Base-by-base conservation (phyloP, 169 alveolate genomes). In the Plasmodium ovale region DNA sequence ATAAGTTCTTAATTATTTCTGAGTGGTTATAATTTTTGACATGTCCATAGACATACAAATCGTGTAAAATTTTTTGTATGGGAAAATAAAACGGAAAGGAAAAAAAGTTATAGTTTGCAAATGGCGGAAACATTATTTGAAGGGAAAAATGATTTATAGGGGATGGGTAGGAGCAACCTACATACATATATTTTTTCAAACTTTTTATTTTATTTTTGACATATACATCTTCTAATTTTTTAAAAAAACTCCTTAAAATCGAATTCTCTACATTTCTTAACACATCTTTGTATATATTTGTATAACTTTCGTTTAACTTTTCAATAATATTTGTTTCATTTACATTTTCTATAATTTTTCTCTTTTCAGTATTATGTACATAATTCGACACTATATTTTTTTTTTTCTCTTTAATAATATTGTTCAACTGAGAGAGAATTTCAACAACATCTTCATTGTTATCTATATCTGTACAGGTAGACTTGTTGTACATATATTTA, bases 81-180 rank as follows among this genome's bases (percentile, higher is more conserved):
- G 90, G 74, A 29, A 65, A 82, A 67, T 82, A 82, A 53, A 82
- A 82, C 14, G 90, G 90, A 67, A 82, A 82, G 4, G 71, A 29
- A 82, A 82, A 82, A 67, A 82, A 82, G 58, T 82, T 82, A 53
- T 67, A 65, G 67, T 82, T 82, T 16, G 85, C 47, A 65, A 82
- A 82, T 19, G 90, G 90, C 12, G 90, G 90, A 47, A 82, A 82
- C 53, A 82, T 25, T 31, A 82, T 42, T 82, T 82, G 90, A 51
- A 82, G 35, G 58, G 90, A 82, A 67, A 82, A 82, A 51, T 82
- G 90, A 82, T 82, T 82, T 82, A 82, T 49, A 35, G 90, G 90
- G 21, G 90, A 82, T 29, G 90, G 90, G 44, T 82, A 82, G 10
- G 82, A 53, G 10, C 85, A 65, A 10, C 90, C 90, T 19, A 82